Base-by-base conservation (phyloP, 805 yeast genomes). In the Saitoella complicata region DNA sequence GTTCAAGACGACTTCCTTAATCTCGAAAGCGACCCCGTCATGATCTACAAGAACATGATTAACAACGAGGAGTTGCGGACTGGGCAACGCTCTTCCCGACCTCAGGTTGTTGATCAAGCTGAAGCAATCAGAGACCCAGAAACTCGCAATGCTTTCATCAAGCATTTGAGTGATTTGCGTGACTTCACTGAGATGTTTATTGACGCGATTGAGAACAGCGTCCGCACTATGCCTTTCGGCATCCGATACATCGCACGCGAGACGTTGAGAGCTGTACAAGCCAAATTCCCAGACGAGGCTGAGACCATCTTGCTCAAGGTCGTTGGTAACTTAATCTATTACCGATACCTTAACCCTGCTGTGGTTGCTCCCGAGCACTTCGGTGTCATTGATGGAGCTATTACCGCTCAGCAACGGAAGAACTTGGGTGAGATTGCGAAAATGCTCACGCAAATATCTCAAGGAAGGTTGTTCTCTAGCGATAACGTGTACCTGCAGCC, bases 11-110 rank as follows among this genome's bases (percentile, higher is more conserved):
- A 60, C 6, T 63, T 62, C 5, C 58, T 78, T 7, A 76, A 78
- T 45, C 75, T 85, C 51, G 95, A 87, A 56, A 75, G 87, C 45
- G 83, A 86, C 58, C 97, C 97, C 1, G 58, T 72, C 2, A 61
- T 63, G 10, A 49, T 55, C 5, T 54, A 55, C 41, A 49, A 50
- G 37, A 44, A 53, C 12, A 35, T 52, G 12, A 49, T 55, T n/a
- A 50, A 62, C 32, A 56, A 57, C 32, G 69, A 55, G 42, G 64
- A 53, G 52, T 49, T 53, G 40, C 47, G 51, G 10, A 55, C 58
- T 47, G 66, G 66, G 1, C 45, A 51, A 37, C 50, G 55, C n/a
- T 55, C 61, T 62, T 54, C 59, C 66, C 57, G 62, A 41, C 55
- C 37, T 58, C 67, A 46, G 54, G 64, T 66, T 13, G 56, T 70